Conservation (phyloP, 495 filamentous ascomycete genomes). For the Clavariopsis aquatica region DNA sequence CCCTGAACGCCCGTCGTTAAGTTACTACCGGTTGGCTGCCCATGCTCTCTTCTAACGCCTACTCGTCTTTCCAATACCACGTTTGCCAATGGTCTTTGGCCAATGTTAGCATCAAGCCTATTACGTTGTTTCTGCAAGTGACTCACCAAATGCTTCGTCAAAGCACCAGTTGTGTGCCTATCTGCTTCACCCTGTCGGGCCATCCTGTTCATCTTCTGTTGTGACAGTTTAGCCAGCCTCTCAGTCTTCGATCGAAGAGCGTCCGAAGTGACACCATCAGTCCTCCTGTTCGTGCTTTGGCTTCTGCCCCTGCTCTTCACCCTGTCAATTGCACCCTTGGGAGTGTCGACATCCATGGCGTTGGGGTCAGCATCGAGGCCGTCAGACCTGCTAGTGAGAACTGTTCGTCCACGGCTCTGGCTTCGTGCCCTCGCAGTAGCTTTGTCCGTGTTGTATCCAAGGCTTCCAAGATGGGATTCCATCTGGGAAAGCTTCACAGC, state of each 20-base stretch:
- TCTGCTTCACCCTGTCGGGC: conserved; percentile 95
- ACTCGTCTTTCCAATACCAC: conserved; percentile 28
- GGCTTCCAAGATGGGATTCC: conserved; percentile 75
- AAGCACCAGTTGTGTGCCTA: conserved; percentile 76
- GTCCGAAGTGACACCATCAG: conserved; percentile 72
- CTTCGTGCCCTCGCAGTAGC: conserved; percentile 70
- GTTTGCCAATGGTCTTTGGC: conserved; percentile 27
- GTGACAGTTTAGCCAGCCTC: conserved; percentile 77
- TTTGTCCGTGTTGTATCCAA: conserved; percentile 80
- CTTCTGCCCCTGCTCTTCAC: conserved; percentile 79
- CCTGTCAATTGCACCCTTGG: conserved; percentile 46
- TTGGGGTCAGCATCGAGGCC: conserved; percentile 67
- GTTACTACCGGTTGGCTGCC: not conserved
- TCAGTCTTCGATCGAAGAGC: conserved; percentile 74
- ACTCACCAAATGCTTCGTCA: conserved; percentile 88
- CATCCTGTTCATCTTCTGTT: conserved; percentile 99
- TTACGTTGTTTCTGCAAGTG: not conserved
- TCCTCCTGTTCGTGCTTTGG: conserved; percentile 74
- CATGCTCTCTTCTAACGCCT: conserved; percentile 11
- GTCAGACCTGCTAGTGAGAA: conserved; percentile 51
- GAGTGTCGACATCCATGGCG: conserved; percentile 83
- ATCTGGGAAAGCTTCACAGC: conserved; percentile 79
- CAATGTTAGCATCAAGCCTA: conserved; percentile 3
- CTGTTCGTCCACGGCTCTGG: conserved; percentile 68
- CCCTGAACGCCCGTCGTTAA: not conserved